These are phyloP conservation scores for Cutaneotrichosporon sp. DNA, from an alignment of 1,284 basidiomycete species.

Conservation along the genomic window DNA sequence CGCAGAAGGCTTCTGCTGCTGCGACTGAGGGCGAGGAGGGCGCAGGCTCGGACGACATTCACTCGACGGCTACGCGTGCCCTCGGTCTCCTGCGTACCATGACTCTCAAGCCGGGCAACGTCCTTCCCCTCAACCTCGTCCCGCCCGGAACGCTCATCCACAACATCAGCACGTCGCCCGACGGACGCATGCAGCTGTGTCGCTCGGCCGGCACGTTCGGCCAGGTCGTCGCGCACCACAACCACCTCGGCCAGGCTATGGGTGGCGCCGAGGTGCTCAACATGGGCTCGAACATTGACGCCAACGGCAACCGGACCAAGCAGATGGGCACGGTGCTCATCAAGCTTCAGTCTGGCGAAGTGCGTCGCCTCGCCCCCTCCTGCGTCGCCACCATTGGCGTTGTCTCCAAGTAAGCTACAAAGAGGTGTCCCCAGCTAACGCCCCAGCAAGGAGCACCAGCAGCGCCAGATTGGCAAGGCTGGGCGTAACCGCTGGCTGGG, in stretches of 20 bases:
- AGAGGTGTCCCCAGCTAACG: neutral
- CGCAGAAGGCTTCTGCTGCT: slow-evolving; percentile 1
- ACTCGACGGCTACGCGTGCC: slow-evolving; percentile 48
- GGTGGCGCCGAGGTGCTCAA: slow-evolving; percentile 38
- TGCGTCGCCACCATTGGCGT: slow-evolving; percentile 86
- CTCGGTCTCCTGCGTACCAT: slow-evolving; percentile 79
- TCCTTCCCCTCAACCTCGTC: slow-evolving; percentile 83
- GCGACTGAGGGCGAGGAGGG: slow-evolving; percentile 4
- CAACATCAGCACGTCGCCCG: slow-evolving; percentile 70
- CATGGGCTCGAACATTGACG: slow-evolving; percentile 30
- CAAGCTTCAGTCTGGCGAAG: slow-evolving; percentile 85
- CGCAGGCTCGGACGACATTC: slow-evolving; percentile 52
- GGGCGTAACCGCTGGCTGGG: slow-evolving; percentile 87
- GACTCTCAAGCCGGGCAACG: slow-evolving; percentile 87
- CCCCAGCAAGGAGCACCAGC: slow-evolving; percentile 69
- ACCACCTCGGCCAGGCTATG: slow-evolving; percentile 49
- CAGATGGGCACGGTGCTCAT: slow-evolving; percentile 57
- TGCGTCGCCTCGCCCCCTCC: slow-evolving; percentile 73
- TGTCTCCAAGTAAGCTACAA: slow-evolving; percentile 66
- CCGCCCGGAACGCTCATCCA: slow-evolving; percentile 89
- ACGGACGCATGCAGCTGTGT: slow-evolving; percentile 75
- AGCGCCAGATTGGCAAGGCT: slow-evolving; percentile 81
- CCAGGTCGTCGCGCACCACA: slow-evolving; percentile 66
- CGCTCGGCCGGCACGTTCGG: slow-evolving; percentile 85
- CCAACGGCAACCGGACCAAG: slow-evolving; percentile 20